phyloP scores from a whole-genome alignment of 2,329 filamentous ascomycete genomes.

The Phaeophleospora eucalypticola region DNA sequence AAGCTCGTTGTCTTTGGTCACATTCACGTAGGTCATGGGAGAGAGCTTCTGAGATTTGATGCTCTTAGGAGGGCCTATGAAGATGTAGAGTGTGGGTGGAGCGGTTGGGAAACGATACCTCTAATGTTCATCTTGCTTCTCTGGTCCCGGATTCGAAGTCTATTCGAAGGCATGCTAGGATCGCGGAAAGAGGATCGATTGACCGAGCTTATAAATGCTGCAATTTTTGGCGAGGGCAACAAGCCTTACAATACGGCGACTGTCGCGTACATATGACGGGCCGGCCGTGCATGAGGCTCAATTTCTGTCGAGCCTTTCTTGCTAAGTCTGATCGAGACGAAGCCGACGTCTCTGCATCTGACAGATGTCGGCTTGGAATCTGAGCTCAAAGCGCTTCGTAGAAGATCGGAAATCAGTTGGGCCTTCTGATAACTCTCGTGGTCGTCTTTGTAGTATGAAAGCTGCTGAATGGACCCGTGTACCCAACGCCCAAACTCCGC shows the following conservation, averaged over 20 bases:
- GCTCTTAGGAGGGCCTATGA: slow-evolving; percentile 67
- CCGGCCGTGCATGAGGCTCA: no score
- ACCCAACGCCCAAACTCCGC: slow-evolving; percentile 1
- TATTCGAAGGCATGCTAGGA: no score
- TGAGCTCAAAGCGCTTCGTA: no score
- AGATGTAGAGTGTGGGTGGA: slow-evolving; percentile 7
- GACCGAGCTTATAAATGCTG: not conserved
- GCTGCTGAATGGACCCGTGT: no score
- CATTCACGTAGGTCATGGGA: slow-evolving; percentile 56
- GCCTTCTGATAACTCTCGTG: no score
- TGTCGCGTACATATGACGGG: not conserved
- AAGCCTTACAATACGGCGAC: not conserved
- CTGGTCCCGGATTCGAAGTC: not conserved
- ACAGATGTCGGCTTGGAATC: no score
- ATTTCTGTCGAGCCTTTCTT: no score
- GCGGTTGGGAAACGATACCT: not conserved
- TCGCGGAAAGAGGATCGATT: no score
- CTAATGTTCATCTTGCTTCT: not conserved
- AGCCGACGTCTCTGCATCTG: no score
- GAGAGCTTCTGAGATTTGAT: slow-evolving; percentile 63
- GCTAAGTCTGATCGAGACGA: no score
- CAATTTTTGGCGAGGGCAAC: not conserved
- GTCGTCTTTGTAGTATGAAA: no score
- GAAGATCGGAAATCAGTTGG: no score
- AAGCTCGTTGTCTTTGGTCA: slow-evolving; percentile 75